phyloP scores from a whole-genome alignment of 306 rosid genomes.

The Arachis hypogaea region DNA sequence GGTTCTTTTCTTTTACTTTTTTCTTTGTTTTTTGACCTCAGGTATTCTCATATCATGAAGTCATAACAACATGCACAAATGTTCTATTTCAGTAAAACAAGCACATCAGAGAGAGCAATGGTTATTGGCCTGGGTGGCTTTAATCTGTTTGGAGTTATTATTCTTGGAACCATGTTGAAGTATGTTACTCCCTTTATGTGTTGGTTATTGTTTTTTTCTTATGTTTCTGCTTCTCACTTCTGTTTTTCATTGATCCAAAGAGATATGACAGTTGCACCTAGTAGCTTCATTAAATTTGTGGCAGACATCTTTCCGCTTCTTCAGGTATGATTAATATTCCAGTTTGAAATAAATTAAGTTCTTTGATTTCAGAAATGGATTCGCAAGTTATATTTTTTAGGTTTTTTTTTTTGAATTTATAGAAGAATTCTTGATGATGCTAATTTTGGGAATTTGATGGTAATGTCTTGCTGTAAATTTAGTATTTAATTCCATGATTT shows the following conservation, averaged over 20 bases:
- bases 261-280: slow-evolving; percentile 67
- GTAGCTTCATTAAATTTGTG: slow-evolving; percentile 80
- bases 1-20: slow-evolving; percentile 51
- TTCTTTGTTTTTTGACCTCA: slow-evolving; percentile 8
- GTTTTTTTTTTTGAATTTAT: background rate
- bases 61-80: slow-evolving; percentile 27
- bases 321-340: slow-evolving; percentile 58
- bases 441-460: too few species aligned
- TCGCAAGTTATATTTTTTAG: slow-evolving; percentile 11
- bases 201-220: slow-evolving; percentile 32
- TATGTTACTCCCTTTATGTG: slow-evolving; percentile 48
- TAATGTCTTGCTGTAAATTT: too few species aligned
- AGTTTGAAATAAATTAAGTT: slow-evolving; percentile 28
- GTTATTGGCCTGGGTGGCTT: slow-evolving; percentile 92
- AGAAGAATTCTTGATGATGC: too few species aligned
- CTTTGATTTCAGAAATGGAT: slow-evolving; percentile 23
- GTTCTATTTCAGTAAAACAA: slow-evolving; percentile 67
- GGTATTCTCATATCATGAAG: slow-evolving; percentile 26
- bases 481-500: too few species aligned
- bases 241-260: slow-evolving; percentile 50
- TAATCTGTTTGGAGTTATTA: slow-evolving; percentile 88
- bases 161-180: slow-evolving; percentile 96
- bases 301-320: slow-evolving; percentile 88
- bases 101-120: slow-evolving; percentile 77
- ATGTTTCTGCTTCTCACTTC: slow-evolving; percentile 35